phyloP scores from a whole-genome alignment of 2,329 filamentous ascomycete genomes.

The Dactylonectria estremocensis region DNA sequence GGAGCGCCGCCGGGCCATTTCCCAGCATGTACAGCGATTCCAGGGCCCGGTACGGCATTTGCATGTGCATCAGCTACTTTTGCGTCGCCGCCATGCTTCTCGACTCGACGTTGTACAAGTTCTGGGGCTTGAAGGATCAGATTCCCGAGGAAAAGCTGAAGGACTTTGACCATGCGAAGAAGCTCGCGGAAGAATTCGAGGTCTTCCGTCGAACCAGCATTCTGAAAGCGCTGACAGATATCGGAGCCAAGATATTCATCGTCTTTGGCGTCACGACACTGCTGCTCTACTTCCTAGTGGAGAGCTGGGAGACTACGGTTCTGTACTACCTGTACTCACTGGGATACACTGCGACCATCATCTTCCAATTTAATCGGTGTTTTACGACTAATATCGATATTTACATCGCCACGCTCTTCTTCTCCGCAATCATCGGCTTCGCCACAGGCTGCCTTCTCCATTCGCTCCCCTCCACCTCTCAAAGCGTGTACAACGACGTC shows the following conservation, averaged over 20 bases:
- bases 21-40: constrained; percentile 38
- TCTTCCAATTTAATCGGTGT: constrained; percentile 37
- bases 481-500: constrained; percentile 28
- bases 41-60: constrained; percentile 34
- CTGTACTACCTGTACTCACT: constrained; percentile 32
- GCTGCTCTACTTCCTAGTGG: constrained; percentile 27
- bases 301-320: constrained; percentile 25
- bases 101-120: constrained; percentile 35
- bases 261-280: constrained; percentile 30
- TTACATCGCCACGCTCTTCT: constrained; percentile 28
- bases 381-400: constrained; percentile 28
- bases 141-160: constrained; percentile 29
- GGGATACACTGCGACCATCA: constrained; percentile 28
- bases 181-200: constrained; percentile 21
- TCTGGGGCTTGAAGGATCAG: constrained; percentile 34
- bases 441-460: constrained; percentile 29
- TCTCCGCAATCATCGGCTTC: constrained; percentile 28
- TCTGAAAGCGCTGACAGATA: constrained; percentile 23
- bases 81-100: constrained; percentile 35
- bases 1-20: constrained; percentile 35
- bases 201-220: constrained; percentile 28
- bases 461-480: constrained; percentile 22
- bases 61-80: constrained; percentile 36
- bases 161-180: constrained; percentile 23
- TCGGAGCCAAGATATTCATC: constrained; percentile 26